These are phyloP conservation scores for Solanum dulcamara DNA, from an alignment of 257 asterid species.

Conservation along the genomic window DNA sequence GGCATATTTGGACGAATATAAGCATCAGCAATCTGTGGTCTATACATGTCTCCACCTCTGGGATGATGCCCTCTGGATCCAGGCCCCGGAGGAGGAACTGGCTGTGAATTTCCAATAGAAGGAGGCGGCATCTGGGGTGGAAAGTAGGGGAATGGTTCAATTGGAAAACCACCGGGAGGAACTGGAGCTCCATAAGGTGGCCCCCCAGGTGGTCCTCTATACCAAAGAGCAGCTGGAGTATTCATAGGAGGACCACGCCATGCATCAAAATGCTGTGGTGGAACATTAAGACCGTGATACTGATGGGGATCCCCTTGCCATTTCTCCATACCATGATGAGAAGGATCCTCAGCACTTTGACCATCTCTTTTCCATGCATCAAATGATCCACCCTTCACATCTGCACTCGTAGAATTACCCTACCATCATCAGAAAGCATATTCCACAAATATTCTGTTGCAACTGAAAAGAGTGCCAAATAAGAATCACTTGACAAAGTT, in stretches of 20 bases:
- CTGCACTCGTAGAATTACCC: constrained; percentile 28
- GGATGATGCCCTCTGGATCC: constrained; percentile 86
- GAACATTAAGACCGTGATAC: constrained; percentile 38
- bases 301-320: constrained; percentile 80
- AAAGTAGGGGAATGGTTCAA: constrained; percentile 74
- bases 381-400: constrained; percentile 33
- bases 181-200: constrained; percentile 68
- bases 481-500: background rate
- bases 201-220: constrained; percentile 70
- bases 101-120: constrained; percentile 53
- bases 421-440: background rate
- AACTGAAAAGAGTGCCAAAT: background rate
- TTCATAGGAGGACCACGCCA: constrained; percentile 84
- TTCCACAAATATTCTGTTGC: background rate
- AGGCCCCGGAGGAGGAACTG: constrained; percentile 43
- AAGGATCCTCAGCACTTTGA: constrained; percentile 37
- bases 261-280: constrained; percentile 66
- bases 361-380: constrained; percentile 53
- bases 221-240: constrained; percentile 71
- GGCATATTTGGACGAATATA: constrained; percentile 72
- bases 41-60: constrained; percentile 63
- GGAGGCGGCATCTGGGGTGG: constrained; percentile 73
- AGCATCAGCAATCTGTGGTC: constrained; percentile 68
- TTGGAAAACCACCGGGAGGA: constrained; percentile 67
- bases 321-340: constrained; percentile 39